Base-by-base conservation (phyloP, 2,329 filamentous ascomycete genomes). In the Pseudogymnoascus sp. region DNA sequence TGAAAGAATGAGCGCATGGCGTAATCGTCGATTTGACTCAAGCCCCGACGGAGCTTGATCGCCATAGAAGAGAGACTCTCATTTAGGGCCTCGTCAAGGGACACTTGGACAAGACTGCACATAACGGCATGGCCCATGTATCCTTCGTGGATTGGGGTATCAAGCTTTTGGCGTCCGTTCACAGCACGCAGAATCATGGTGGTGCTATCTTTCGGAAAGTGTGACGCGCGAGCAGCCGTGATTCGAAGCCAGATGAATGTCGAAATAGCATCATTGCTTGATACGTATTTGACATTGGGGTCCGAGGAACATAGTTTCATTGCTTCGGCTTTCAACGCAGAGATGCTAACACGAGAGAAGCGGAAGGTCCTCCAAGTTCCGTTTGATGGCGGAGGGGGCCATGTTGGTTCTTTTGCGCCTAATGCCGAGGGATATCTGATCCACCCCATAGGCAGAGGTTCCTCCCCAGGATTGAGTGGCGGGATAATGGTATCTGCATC, bases 91-190 rank as follows among this genome's bases (percentile, higher is more conserved):
- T 30, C 45, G n/a, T 52, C 45, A 30, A 52, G 45, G 15, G 45
- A 4, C 9, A 52, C 45, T 30, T 52, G 45, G 45, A 30, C 15
- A 6, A 52, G 26, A 19, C n/a, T 30, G 15, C 45, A 52, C 15
- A 52, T 52, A 21, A 57, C 55, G 10, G 35, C 19, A 10, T 57
- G 55, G 5, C 55, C 55, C 55, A 57, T 35, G 30, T 57, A 57
- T 3, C 55, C 55, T 35, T 57, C 30, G 6, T 57, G 33, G 3
- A 57, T 39, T 9, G 55, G 55, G 39, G 28, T 21, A 28, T 57
- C 30, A 6, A 57, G 55, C 55, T 23, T 39, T 30, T n/a, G 15
- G 7, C 55, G 55, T 39, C 33, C 33, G 3, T 57, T 39, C 15
- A 57, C 55, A 28, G 55, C 55, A 21, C 55, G 55, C 23, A 23